Evolutionary conservation across 768 basidiomycete species (phyloP).

Genomic region (Exsudoporus frostii): DNA sequence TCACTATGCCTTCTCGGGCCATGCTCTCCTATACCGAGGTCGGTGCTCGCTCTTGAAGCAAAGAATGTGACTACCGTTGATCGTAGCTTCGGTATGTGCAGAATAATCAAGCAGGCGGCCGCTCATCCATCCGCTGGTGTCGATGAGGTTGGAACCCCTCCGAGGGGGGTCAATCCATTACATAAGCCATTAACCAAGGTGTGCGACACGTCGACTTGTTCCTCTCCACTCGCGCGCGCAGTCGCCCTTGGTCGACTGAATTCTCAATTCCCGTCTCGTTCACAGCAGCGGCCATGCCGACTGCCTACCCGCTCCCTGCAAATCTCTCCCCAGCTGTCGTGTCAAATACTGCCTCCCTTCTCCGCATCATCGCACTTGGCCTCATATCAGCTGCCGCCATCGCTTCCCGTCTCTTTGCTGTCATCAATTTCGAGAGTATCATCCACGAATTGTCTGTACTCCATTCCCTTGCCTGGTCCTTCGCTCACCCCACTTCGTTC

Average conservation of each 20-base stretch:
- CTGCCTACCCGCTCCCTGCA: constrained; percentile 71
- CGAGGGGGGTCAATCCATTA: constrained; percentile 7
- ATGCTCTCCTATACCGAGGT: not conserved
- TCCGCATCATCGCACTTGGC: constrained; percentile 85
- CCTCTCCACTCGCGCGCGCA: not conserved
- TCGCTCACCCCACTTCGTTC: not conserved
- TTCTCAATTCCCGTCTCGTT: not conserved
- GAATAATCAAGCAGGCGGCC: not conserved
- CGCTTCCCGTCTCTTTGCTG: constrained; percentile 94
- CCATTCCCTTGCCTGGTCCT: not conserved
- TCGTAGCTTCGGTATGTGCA: not conserved
- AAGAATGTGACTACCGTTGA: not conserved
- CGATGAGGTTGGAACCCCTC: constrained; percentile 16
- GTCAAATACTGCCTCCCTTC: constrained; percentile 82
- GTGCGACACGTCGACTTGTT: constrained; percentile 22
- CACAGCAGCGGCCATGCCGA: constrained; percentile 54
- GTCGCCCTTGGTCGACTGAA: not conserved
- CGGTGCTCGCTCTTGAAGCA: not conserved
- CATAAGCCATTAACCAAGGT: constrained; percentile 3
- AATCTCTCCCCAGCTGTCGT: constrained; percentile 70
- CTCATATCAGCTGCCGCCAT: constrained; percentile 94
- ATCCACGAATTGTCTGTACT: constrained; percentile 94
- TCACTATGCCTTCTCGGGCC: not conserved
- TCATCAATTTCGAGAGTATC: constrained; percentile 97
- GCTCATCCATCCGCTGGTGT: too few species aligned